Conservation (phyloP, 75 land plant genomes). For the Ceratopteris richardii region DNA sequence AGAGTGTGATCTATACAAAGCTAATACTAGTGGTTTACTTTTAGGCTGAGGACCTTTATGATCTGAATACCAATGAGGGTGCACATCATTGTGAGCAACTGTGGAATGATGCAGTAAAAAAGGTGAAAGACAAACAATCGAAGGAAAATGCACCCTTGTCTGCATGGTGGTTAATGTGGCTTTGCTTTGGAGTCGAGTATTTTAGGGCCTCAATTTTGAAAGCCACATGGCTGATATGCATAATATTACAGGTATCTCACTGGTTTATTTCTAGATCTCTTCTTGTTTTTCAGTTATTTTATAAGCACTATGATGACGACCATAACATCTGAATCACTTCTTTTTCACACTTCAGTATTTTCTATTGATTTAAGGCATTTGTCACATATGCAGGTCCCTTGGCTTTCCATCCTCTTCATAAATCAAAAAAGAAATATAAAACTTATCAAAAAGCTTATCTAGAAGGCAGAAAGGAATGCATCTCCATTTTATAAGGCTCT, state of each 20-base stretch:
- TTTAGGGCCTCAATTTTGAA: slow-evolving; percentile 2
- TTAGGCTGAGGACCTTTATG: slow-evolving; percentile 29
- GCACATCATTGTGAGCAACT: slow-evolving; percentile 9
- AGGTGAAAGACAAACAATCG: slow-evolving; percentile 4
- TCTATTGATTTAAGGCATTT: not conserved
- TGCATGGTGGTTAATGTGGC: slow-evolving; percentile 14
- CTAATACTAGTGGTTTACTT: too few species aligned
- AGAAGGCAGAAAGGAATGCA: not conserved
- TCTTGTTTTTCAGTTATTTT: not conserved
- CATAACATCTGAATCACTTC: too few species aligned
- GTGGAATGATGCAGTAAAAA: slow-evolving; percentile 6
- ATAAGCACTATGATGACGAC: not conserved
- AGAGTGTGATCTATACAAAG: too few species aligned
- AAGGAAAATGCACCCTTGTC: not conserved
- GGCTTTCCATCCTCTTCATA: not conserved
- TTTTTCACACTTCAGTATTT: not conserved
- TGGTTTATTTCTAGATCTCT: not conserved
- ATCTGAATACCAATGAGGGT: slow-evolving; percentile 4
- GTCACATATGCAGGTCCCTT: not conserved
- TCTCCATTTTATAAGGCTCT: not conserved
- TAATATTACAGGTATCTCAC: slow-evolving; percentile 16
- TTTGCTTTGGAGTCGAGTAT: slow-evolving; percentile 6
- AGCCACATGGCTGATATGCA: slow-evolving; percentile 12
- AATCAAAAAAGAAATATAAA: not conserved
- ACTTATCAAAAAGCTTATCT: not conserved